Base-by-base conservation (phyloP, 2,329 filamentous ascomycete genomes). In the Monosporascus sp. region DNA sequence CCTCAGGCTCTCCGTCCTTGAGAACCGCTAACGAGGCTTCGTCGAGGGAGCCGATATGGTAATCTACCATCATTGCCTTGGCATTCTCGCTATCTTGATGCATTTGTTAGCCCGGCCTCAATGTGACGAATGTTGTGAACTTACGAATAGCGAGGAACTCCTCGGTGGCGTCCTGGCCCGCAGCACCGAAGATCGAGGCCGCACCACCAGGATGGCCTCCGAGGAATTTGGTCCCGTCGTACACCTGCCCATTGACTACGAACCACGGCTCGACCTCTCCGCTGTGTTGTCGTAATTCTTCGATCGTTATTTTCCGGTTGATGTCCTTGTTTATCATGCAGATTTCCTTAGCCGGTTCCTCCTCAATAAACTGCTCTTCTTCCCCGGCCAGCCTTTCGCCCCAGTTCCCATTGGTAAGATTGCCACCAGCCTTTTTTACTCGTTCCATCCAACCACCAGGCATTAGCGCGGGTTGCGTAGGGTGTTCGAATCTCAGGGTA, bases 371-470 rank as follows among this genome's bases (percentile, higher is more conserved):
- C 1, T 70, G 65, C 6, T 75, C 73, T 22, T 71, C 71, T 53
- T 79, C 78, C 1, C 80, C 82, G 3, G 78, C 76, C 38, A 84
- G 69, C 56, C 76, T 83, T 67, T 95, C 90, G 7, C 91, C 92
- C 91, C 92, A 96, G 64, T 85, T 86, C 0, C 89, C 88, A 60
- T 96, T 95, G 7, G 79, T 76, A 19, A 96, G 74, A 64, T 96
- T 85, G 0, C 91, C 90, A 1, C 92, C 91, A 1, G 78, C 77
- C 59, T 89, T 91, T 70, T 95, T 96, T 24, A 94, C 86, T 17
- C 87, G 79, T 64, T 96, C 91, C 92, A 97, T 96, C 92, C 92
- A 97, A 0, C 92, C 92, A 16, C 89, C 89, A 0, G 87, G 79
- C 59, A 86, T 85, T 38, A 91, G 70, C 1, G 86, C 85, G 7